These are phyloP conservation scores for Exophiala xenobiotica DNA, from an alignment of 2,329 filamentous ascomycete genomes.

Conservation along the genomic window DNA sequence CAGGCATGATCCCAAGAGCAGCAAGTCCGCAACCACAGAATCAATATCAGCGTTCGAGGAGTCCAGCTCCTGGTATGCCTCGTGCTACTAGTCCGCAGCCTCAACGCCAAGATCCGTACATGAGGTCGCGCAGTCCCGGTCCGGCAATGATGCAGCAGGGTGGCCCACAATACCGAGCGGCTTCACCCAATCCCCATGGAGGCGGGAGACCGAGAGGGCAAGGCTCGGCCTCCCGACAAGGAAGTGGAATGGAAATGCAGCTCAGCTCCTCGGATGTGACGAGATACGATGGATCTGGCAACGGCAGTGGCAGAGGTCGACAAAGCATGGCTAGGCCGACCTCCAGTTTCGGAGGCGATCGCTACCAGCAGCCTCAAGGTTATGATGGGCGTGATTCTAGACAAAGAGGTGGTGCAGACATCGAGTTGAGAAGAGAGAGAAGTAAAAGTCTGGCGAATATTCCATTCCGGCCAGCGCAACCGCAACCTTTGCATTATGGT, in stretches of 20 bases:
- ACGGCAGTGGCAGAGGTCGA: constrained; percentile 44
- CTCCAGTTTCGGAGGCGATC: constrained; percentile 54
- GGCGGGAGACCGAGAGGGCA: constrained; percentile 38
- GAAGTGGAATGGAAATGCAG: constrained; percentile 65
- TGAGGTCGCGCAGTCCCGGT: constrained; percentile 21
- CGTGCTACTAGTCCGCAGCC: constrained; percentile 25
- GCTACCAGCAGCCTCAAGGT: constrained; percentile 31
- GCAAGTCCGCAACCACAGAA: constrained; percentile 29
- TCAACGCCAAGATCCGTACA: constrained; percentile 12
- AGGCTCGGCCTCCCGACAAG: constrained; percentile 17
- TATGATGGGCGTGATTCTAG: constrained; percentile 26
- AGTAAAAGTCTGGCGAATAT: constrained; percentile 74
- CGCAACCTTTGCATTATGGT: constrained; percentile 85
- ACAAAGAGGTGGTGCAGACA: constrained; percentile 43
- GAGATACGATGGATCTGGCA: constrained; percentile 50
- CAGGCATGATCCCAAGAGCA: constrained; percentile 24
- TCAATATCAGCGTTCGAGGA: constrained; percentile 21
- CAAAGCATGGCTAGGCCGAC: constrained; percentile 56
- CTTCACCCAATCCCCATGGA: constrained; percentile 42
- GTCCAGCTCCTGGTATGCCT: constrained; percentile 25
- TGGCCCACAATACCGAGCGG: constrained; percentile 17
- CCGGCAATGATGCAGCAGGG: constrained; percentile 25
- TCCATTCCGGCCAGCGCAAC: constrained; percentile 49
- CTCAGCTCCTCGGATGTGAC: constrained; percentile 56
- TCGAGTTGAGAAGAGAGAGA: constrained; percentile 43